phyloP scores from a whole-genome alignment of 805 yeast species.

The Kockiozyma suomiensis region DNA sequence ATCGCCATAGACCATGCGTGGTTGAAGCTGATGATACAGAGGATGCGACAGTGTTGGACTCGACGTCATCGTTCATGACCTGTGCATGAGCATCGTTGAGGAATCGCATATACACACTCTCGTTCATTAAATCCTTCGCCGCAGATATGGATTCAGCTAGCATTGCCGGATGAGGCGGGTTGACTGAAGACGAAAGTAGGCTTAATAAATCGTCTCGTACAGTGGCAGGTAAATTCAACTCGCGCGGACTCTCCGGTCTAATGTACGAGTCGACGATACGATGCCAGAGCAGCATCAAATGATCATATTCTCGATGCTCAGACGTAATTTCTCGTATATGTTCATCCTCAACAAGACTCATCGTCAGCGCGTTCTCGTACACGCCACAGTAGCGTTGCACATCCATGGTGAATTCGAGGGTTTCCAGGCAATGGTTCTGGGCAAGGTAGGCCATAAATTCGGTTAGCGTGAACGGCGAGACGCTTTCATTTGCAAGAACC shows the following conservation, averaged over 20 bases:
- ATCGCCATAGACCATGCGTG: background rate
- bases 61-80: background rate
- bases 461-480: conserved; percentile 38
- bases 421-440: conserved; percentile 42
- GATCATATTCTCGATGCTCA: conserved; percentile 21
- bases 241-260: conserved; percentile 36
- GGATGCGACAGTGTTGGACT: background rate
- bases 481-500: conserved; percentile 36
- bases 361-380: conserved; percentile 12
- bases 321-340: background rate
- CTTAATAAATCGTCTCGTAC: conserved; percentile 36
- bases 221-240: conserved; percentile 40
- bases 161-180: conserved; percentile 34
- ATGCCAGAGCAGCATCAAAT: conserved; percentile 35
- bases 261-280: conserved; percentile 39
- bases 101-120: conserved; percentile 39
- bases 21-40: background rate
- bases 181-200: background rate
- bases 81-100: conserved; percentile 25
- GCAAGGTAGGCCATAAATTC: conserved; percentile 39
- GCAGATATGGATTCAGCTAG: conserved; percentile 32
- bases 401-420: conserved; percentile 41
- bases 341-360: background rate
- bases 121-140: conserved; percentile 39
- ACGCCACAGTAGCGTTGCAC: conserved; percentile 35